Evolutionary conservation across 2,329 filamentous ascomycete genomes (phyloP).

Genomic region (Beauveria sp.): DNA sequence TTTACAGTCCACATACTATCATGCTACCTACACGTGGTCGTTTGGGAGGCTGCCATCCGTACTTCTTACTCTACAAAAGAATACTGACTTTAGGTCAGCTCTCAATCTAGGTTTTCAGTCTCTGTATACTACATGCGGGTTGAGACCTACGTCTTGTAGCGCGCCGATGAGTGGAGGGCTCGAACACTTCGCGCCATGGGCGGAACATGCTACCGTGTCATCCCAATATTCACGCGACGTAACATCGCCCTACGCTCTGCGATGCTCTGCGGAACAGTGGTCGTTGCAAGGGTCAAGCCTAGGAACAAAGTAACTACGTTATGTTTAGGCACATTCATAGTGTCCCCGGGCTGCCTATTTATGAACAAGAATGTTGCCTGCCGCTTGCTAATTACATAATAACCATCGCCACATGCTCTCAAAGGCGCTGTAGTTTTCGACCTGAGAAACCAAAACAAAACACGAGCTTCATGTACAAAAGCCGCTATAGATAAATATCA

Average conservation of each 20-base stretch:
- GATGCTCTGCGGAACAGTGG: too few species aligned
- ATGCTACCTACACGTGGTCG: too few species aligned
- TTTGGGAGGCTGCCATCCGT: too few species aligned
- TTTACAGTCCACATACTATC: too few species aligned
- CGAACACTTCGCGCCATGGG: background rate
- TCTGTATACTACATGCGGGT: background rate
- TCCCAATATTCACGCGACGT: background rate
- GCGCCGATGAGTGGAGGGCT: background rate
- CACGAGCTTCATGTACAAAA: background rate
- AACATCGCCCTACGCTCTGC: background rate
- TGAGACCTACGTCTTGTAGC: background rate
- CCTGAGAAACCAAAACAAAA: background rate
- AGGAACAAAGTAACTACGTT: too few species aligned
- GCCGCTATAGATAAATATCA: slow-evolving; percentile 69
- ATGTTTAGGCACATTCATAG: too few species aligned
- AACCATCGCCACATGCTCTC: background rate
- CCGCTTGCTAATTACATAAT: background rate
- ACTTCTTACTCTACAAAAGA: too few species aligned
- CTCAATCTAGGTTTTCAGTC: background rate
- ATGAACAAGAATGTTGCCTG: background rate
- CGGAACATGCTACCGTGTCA: background rate
- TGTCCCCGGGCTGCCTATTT: too few species aligned
- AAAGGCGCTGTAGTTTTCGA: background rate
- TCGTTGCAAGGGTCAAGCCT: too few species aligned
- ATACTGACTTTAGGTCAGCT: too few species aligned